A percentile compares a stretch with the other conserved stretches of the same genome.
phyloP scores from a whole-genome alignment of 768 basidiomycete genomes.

The Mycena leptocephala region DNA sequence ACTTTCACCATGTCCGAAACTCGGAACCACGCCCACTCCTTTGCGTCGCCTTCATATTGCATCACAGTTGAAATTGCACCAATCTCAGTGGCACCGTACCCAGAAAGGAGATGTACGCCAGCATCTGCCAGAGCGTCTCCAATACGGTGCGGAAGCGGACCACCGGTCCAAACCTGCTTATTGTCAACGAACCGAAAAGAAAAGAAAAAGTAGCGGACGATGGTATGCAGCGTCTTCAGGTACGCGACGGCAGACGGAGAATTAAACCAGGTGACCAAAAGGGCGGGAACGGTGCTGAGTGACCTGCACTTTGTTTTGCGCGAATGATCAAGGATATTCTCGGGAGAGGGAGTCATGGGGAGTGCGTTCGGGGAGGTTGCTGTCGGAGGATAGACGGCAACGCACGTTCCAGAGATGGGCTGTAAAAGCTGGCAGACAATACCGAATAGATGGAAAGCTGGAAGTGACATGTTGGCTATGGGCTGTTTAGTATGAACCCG shows the following conservation, averaged over 20 bases:
- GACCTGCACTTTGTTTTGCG: slow-evolving; percentile 44
- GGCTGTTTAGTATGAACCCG: slow-evolving; percentile 23
- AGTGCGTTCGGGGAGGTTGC: slow-evolving; percentile 34
- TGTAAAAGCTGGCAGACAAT: slow-evolving; percentile 33
- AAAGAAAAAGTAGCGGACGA: slow-evolving; percentile 38
- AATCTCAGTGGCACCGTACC: slow-evolving; percentile 52
- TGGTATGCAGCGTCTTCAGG: slow-evolving; percentile 40
- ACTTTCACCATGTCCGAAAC: slow-evolving; percentile 40
- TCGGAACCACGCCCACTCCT: slow-evolving; percentile 52
- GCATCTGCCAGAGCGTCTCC: slow-evolving; percentile 47
- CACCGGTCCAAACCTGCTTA: slow-evolving; percentile 49
- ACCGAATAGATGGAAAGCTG: slow-evolving; percentile 48
- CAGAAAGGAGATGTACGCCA: slow-evolving; percentile 45
- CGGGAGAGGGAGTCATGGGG: slow-evolving; percentile 57
- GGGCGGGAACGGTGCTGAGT: slow-evolving; percentile 52
- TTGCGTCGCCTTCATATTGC: slow-evolving; percentile 36
- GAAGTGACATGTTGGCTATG: slow-evolving; percentile 42
- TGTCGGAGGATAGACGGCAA: slow-evolving; percentile 36
- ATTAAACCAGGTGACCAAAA: slow-evolving; percentile 57
- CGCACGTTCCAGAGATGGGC: slow-evolving; percentile 27
- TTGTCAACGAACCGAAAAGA: too few species aligned
- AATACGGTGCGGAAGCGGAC: slow-evolving; percentile 48
- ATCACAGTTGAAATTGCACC: slow-evolving; percentile 36
- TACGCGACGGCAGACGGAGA: slow-evolving; percentile 43
- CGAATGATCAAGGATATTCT: slow-evolving; percentile 56